Conservation (phyloP, 1,284 basidiomycete genomes). For the Calocybe gambosa region DNA sequence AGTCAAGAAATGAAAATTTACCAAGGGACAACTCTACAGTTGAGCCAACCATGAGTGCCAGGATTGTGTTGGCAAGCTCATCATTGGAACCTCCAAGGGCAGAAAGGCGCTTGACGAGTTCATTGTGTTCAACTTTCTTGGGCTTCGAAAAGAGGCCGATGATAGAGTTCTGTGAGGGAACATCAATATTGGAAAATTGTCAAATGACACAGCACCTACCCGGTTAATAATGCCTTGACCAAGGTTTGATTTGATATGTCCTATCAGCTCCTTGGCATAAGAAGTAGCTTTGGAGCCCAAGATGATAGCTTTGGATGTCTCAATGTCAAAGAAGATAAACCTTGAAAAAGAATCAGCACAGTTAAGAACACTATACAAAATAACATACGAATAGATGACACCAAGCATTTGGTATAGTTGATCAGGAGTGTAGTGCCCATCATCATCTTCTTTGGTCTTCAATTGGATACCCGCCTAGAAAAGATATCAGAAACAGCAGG, state of each 20-base stretch:
- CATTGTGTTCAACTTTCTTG: conserved; percentile 41
- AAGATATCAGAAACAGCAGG: background rate
- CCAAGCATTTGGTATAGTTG: conserved; percentile 60
- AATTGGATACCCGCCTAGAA: conserved; percentile 66
- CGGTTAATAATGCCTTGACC: conserved; percentile 24
- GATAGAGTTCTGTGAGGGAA: conserved; percentile 40
- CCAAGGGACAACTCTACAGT: conserved; percentile 67
- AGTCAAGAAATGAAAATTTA: conserved; percentile 22
- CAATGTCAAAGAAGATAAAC: conserved; percentile 69
- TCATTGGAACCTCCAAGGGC: conserved; percentile 50
- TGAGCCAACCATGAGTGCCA: conserved; percentile 65
- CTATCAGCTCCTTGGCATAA: conserved; percentile 47
- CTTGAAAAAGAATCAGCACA: conserved; percentile 25
- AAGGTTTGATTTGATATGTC: conserved; percentile 47
- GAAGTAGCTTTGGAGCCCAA: conserved; percentile 44
- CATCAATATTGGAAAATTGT: background rate
- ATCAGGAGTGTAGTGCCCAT: conserved; percentile 53
- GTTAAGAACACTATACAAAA: background rate
- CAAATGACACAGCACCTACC: conserved; percentile 15
- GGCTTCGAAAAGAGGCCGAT: conserved; percentile 40
- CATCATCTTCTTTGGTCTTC: conserved; percentile 48
- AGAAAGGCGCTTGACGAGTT: conserved; percentile 50
- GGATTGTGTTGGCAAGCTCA: conserved; percentile 57
- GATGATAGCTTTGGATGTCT: conserved; percentile 49
- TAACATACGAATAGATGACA: conserved; percentile 61